Conservation (phyloP, 495 filamentous ascomycete genomes). For the Neurospora sp. region DNA sequence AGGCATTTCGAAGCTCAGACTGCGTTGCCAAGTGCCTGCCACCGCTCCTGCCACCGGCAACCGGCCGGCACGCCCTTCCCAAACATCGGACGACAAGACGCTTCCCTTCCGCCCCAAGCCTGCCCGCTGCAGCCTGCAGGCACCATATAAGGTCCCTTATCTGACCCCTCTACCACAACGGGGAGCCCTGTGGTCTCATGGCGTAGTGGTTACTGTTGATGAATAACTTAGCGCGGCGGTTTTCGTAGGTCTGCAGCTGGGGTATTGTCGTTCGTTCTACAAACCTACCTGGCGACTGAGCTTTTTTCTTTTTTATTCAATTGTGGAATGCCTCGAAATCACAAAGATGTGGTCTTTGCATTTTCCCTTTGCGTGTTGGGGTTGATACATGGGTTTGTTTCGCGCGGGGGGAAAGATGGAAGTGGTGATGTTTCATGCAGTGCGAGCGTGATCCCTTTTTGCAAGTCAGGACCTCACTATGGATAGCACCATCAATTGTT, state of each 20-base stretch:
- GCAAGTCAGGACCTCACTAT: not conserved
- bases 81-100: not conserved
- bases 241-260: not conserved
- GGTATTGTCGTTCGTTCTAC: not conserved
- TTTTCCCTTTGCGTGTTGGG: not conserved
- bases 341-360: not conserved
- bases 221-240: too few species aligned
- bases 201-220: not conserved
- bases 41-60: not conserved
- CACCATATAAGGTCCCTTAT: not conserved
- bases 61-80: not conserved
- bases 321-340: not conserved
- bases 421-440: not conserved
- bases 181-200: not conserved
- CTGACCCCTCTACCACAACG: not conserved
- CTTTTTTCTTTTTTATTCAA: not conserved
- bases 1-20: not conserved
- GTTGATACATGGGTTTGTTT: not conserved
- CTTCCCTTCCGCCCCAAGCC: not conserved
- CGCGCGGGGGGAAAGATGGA: not conserved
- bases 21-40: not conserved
- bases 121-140: not conserved
- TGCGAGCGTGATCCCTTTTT: not conserved
- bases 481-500: not conserved
- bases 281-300: not conserved